phyloP scores from a whole-genome alignment of 768 basidiomycete species.

The Megacollybia marginata region DNA sequence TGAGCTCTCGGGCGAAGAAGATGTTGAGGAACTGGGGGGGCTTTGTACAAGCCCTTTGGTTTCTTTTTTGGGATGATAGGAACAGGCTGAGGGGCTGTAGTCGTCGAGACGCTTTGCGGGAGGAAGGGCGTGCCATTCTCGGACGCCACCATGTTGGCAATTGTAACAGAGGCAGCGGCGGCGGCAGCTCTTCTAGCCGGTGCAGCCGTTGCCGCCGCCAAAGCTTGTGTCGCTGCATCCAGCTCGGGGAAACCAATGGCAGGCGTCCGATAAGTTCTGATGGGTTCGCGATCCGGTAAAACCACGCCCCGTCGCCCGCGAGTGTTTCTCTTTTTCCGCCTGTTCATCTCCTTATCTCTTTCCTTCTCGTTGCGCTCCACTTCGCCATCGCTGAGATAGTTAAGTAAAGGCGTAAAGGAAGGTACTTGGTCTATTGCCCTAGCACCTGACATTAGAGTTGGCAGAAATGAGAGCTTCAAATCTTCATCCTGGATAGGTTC shows the following conservation, averaged over 20 bases:
- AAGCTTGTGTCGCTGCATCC: conserved; percentile 62
- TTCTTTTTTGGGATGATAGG: conserved; percentile 50
- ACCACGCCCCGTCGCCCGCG: conserved; percentile 74
- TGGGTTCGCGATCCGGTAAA: conserved; percentile 88
- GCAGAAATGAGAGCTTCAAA: conserved; percentile 82
- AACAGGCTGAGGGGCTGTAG: conserved; percentile 26
- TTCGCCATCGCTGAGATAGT: conserved; percentile 83
- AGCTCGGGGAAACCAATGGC: conserved; percentile 80
- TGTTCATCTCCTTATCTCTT: conserved; percentile 86
- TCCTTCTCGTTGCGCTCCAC: conserved; percentile 87
- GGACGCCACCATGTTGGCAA: conserved; percentile 87
- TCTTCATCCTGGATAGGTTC: conserved; percentile 82
- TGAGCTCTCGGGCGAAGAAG: conserved; percentile 57
- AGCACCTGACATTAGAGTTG: conserved; percentile 63
- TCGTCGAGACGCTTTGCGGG: conserved; percentile 32
- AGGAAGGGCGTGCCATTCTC: conserved; percentile 72
- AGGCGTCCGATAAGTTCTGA: conserved; percentile 86
- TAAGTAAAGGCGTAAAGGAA: conserved; percentile 82
- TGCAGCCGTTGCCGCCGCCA: conserved; percentile 56
- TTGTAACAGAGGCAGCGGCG: conserved; percentile 76
- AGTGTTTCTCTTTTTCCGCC: conserved; percentile 78
- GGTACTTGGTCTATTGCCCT: conserved; percentile 73
- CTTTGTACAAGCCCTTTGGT: conserved; percentile 65
- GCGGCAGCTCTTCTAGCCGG: conserved; percentile 77
- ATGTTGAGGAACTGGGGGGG: conserved; percentile 47